Conservation (phyloP, 306 rosid species). For the Alnus rubra region DNA sequence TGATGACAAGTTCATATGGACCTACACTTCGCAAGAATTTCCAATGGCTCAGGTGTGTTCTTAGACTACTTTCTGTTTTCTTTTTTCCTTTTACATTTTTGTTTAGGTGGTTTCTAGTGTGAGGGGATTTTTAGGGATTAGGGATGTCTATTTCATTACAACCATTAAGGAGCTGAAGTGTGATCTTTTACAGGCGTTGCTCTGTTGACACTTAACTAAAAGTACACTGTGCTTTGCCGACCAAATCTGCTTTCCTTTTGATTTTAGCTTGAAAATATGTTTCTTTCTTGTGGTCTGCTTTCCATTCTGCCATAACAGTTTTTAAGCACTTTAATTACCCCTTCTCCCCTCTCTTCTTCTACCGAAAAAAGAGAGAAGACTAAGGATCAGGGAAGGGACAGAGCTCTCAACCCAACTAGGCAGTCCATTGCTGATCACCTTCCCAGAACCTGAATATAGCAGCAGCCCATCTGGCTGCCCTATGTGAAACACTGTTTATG, state of each 20-base stretch:
- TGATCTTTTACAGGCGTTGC: background rate
- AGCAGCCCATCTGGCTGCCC: too few species aligned
- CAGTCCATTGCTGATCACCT: too few species aligned
- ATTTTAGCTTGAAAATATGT: background rate
- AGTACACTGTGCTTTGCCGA: background rate
- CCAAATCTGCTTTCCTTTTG: background rate
- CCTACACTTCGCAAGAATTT: slow-evolving; percentile 78
- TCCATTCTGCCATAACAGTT: background rate
- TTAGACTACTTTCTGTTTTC: slow-evolving; percentile 15
- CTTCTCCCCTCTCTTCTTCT: too few species aligned
- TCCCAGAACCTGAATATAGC: too few species aligned
- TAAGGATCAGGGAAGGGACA: too few species aligned
- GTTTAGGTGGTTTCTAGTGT: background rate
- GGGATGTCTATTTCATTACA: background rate
- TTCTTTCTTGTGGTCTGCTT: background rate
- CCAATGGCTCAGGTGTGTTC: slow-evolving; percentile 72
- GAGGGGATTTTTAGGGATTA: background rate
- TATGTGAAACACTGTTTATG: too few species aligned
- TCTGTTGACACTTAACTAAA: background rate
- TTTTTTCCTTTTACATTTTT: background rate
- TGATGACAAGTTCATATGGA: slow-evolving; percentile 63
- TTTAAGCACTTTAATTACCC: background rate
- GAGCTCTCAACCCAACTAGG: background rate
- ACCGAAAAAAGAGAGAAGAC: too few species aligned
- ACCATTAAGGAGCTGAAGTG: too few species aligned